Evolutionary conservation across 2,329 filamentous ascomycete species (phyloP).

Genomic region (Emmonsia crescens): DNA sequence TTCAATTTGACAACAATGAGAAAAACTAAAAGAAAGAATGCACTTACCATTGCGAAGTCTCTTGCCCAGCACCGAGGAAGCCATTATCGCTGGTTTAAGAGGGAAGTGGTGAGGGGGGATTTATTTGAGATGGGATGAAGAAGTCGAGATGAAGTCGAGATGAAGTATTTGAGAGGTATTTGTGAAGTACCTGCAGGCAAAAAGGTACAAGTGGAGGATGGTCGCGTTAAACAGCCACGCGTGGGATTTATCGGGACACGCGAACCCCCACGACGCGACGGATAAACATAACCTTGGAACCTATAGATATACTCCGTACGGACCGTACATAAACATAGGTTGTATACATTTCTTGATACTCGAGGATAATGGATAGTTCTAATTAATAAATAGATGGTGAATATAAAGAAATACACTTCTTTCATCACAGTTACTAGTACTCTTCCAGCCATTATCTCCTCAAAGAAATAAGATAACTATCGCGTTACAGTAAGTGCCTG

Average conservation of each 20-base stretch:
- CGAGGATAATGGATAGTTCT: not conserved
- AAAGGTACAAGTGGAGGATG: not conserved
- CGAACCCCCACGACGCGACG: not conserved
- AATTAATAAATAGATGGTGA: not conserved
- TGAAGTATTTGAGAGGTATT: not conserved
- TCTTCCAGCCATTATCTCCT: not conserved
- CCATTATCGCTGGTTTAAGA: conserved; percentile 5
- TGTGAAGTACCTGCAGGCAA: not conserved
- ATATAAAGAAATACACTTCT: not conserved
- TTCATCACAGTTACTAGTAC: not conserved
- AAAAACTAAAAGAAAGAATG: conserved; percentile 7
- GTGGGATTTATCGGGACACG: not conserved
- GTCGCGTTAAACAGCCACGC: not conserved
- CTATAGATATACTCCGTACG: too few relatives aligned
- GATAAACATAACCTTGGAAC: not conserved
- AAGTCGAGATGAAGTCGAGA: not conserved
- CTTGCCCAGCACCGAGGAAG: conserved; percentile 32
- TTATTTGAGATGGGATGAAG: not conserved
- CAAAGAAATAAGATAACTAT: not conserved
- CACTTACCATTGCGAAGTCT: conserved; percentile 35
- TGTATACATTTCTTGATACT: not conserved
- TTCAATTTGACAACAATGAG: conserved; percentile 7
- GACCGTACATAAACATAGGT: too few relatives aligned
- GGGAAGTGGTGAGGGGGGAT: not conserved
- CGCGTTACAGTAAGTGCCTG: not conserved